phyloP scores from a whole-genome alignment of 331 rosid species.

The Spiraea crenata region DNA sequence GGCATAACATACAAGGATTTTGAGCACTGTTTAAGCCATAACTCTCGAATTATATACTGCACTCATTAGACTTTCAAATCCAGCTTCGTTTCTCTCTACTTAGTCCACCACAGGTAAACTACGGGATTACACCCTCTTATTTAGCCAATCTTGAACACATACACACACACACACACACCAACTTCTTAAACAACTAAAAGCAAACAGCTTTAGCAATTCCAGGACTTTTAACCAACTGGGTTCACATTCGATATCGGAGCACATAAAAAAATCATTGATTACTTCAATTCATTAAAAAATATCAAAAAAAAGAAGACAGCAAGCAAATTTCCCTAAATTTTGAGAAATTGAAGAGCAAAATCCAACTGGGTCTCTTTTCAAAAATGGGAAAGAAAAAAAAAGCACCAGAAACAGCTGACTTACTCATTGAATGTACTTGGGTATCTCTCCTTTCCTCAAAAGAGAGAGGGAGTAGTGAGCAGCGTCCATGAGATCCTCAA shows the following conservation, averaged over 20 bases:
- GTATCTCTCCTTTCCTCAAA: conserved; percentile 59
- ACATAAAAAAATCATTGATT: background rate
- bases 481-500: conserved; percentile 65
- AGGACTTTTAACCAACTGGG: background rate
- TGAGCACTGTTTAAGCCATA: no score
- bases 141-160: background rate
- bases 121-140: background rate
- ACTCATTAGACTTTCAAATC: no score
- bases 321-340: background rate
- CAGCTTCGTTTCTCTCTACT: no score
- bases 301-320: background rate
- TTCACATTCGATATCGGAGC: background rate
- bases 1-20: no score
- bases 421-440: conserved; percentile 50
- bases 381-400: background rate
- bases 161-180: background rate
- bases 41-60: background rate
- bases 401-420: background rate
- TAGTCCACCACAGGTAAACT: no score
- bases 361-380: background rate
- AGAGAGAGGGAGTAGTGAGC: conserved; percentile 78
- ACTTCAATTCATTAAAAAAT: background rate
- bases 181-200: background rate
- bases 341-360: background rate
- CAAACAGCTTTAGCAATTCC: background rate